A percentile compares a stretch with the other conserved stretches of the same genome.
phyloP scores from a whole-genome alignment of 768 basidiomycete genomes.

The Tricholoma bakamatsutake region DNA sequence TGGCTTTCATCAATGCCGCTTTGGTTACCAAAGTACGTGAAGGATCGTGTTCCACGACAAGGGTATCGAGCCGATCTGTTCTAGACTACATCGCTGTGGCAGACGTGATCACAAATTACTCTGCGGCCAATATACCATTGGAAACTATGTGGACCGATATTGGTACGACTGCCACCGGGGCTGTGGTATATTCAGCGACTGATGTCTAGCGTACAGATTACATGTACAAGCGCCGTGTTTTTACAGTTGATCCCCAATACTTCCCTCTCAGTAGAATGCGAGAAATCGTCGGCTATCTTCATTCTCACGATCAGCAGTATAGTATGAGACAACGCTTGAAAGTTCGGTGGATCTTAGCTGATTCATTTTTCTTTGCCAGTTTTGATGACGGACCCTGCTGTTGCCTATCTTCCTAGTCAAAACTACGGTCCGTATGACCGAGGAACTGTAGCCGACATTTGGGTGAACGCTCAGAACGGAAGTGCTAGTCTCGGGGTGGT shows the following conservation, averaged over 20 bases:
- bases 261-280: constrained; percentile 59
- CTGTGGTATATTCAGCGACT: background rate
- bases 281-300: constrained; percentile 60
- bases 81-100: constrained; percentile 60
- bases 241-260: constrained; percentile 63
- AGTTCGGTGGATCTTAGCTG: background rate
- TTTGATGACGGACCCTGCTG: constrained; percentile 70
- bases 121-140: constrained; percentile 55
- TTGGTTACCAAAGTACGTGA: constrained; percentile 52
- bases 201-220: constrained; percentile 39
- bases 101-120: constrained; percentile 55
- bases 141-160: constrained; percentile 83
- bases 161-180: constrained; percentile 26
- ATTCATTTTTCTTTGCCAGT: constrained; percentile 29
- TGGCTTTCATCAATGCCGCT: constrained; percentile 69
- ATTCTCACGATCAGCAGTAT: constrained; percentile 52
- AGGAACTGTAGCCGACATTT: constrained; percentile 48
- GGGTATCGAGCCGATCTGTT: background rate
- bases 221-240: constrained; percentile 61
- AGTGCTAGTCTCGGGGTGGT: constrained; percentile 52
- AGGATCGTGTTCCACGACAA: background rate
- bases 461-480: constrained; percentile 58
- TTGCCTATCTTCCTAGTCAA: constrained; percentile 43
- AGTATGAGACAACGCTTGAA: constrained; percentile 28
- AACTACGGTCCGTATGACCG: constrained; percentile 50